These are phyloP conservation scores for Circinella minor DNA, from an alignment of 371 early-diverging fungal genomes.

Conservation along the genomic window DNA sequence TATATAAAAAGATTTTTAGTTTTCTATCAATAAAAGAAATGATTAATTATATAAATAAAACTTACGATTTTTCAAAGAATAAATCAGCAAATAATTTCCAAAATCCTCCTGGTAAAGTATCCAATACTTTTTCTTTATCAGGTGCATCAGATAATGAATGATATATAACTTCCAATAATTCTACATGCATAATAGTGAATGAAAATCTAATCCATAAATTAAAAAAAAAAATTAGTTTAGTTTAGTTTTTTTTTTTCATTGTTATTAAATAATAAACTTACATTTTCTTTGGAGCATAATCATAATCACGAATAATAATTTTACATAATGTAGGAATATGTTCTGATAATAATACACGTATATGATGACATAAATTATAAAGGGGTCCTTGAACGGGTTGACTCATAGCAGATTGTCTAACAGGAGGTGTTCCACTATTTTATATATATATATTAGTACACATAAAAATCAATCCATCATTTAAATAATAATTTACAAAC, in stretches of 20 bases:
- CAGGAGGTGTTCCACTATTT: slow-evolving; percentile 36
- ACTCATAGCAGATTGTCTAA: slow-evolving; percentile 30
- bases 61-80: slow-evolving; percentile 47
- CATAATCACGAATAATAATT: slow-evolving; percentile 33
- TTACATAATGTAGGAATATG: slow-evolving; percentile 32
- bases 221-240: too few relatives aligned
- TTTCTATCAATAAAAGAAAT: too few relatives aligned
- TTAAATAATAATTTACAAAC: background rate
- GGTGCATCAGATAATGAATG: slow-evolving; percentile 31
- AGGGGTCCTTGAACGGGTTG: slow-evolving; percentile 46
- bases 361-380: slow-evolving; percentile 29
- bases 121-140: slow-evolving; percentile 35
- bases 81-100: slow-evolving; percentile 47
- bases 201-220: slow-evolving; percentile 21
- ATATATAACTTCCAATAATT: slow-evolving; percentile 42
- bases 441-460: too few relatives aligned
- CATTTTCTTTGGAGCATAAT: slow-evolving; percentile 24
- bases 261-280: slow-evolving; percentile 10
- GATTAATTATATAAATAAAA: background rate
- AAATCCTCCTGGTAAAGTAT: slow-evolving; percentile 35
- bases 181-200: slow-evolving; percentile 37
- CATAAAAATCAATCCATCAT: too few relatives aligned
- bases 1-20: too few relatives aligned
- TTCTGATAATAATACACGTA: slow-evolving; percentile 31
- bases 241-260: too few relatives aligned